Percentiles rank a stretch among this genome's conserved stretches.
Evolutionary conservation across 306 rosid species (phyloP).

Genomic region (Purshia tridentata): DNA sequence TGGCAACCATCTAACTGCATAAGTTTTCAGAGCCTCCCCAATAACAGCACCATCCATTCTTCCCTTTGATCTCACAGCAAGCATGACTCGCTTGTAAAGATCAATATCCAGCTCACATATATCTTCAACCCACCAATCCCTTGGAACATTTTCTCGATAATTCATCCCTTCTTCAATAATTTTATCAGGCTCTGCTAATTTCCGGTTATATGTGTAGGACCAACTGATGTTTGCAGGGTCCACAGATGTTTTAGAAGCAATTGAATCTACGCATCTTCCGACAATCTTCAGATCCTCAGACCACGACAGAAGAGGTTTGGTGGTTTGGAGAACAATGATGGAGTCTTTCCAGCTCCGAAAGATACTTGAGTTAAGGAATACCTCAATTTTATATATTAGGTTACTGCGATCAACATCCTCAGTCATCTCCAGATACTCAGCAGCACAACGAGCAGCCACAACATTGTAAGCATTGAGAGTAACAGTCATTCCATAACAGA

Average conservation of each 20-base stretch:
- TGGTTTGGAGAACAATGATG: conserved; percentile 86
- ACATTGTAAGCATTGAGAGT: conserved; percentile 94
- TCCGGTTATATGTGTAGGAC: conserved; percentile 89
- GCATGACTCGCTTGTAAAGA: conserved; percentile 78
- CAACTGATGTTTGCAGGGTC: conserved; percentile 77
- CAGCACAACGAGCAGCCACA: conserved; percentile 94
- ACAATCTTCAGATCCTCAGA: conserved; percentile 82
- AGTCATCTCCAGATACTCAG: conserved; percentile 91
- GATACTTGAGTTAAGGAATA: conserved; percentile 88
- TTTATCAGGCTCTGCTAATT: conserved; percentile 56
- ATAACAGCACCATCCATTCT: conserved; percentile 89
- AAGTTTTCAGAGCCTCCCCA: conserved; percentile 89
- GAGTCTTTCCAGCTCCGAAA: conserved; percentile 97
- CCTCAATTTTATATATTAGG: conserved; percentile 84
- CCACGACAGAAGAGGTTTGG: conserved; percentile 89
- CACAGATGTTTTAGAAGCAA: conserved; percentile 89
- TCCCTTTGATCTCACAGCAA: conserved; percentile 84
- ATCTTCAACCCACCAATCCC: conserved; percentile 99
- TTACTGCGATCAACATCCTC: conserved; percentile 86
- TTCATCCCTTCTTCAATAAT: conserved; percentile 55
- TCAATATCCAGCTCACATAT: conserved; percentile 93
- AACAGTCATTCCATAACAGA: conserved; percentile 96
- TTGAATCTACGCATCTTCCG: conserved; percentile 94
- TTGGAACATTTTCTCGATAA: conserved; percentile 55
- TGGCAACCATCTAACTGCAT: conserved; percentile 87